Evolutionary conservation across 352 stramenopile genomes (phyloP).

Genomic region (Globisporangium camurandrum): DNA sequence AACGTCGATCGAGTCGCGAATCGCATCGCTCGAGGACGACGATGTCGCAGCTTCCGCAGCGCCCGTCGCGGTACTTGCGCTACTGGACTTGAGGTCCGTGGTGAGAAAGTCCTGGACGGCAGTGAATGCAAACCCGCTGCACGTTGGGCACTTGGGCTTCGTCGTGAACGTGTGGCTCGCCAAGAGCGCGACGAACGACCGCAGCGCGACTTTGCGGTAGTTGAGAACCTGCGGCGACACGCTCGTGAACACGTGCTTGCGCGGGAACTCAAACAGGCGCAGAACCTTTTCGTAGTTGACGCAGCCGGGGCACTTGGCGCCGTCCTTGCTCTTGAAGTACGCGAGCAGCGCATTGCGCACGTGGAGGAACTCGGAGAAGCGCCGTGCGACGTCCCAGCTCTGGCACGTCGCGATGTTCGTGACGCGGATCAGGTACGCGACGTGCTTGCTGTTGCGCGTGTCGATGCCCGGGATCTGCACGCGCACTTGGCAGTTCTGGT

Average conservation of each 20-base stretch:
- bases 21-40: slow-evolving; percentile 20
- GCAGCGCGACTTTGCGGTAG: slow-evolving; percentile 72
- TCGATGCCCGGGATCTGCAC: slow-evolving; percentile 50
- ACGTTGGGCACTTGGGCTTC: slow-evolving; percentile 74
- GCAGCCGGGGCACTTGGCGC: slow-evolving; percentile 72
- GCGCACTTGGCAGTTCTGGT: slow-evolving; percentile 66
- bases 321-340: slow-evolving; percentile 40
- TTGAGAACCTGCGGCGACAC: slow-evolving; percentile 68
- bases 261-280: slow-evolving; percentile 74
- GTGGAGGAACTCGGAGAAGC: slow-evolving; percentile 79
- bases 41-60: neutral
- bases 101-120: slow-evolving; percentile 75
- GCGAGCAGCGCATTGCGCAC: slow-evolving; percentile 63
- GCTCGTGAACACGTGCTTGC: slow-evolving; percentile 80
- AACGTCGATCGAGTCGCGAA: slow-evolving; percentile 65
- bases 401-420: slow-evolving; percentile 60
- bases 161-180: slow-evolving; percentile 79
- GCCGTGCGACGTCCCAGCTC: slow-evolving; percentile 59
- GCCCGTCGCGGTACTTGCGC: neutral
- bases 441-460: slow-evolving; percentile 35
- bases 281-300: slow-evolving; percentile 81
- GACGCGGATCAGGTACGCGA: slow-evolving; percentile 63
- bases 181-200: slow-evolving; percentile 59
- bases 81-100: slow-evolving; percentile 17
- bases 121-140: slow-evolving; percentile 64